These are phyloP conservation scores for Termitomyces sp. DNA, from an alignment of 768 basidiomycete species.

Conservation along the genomic window DNA sequence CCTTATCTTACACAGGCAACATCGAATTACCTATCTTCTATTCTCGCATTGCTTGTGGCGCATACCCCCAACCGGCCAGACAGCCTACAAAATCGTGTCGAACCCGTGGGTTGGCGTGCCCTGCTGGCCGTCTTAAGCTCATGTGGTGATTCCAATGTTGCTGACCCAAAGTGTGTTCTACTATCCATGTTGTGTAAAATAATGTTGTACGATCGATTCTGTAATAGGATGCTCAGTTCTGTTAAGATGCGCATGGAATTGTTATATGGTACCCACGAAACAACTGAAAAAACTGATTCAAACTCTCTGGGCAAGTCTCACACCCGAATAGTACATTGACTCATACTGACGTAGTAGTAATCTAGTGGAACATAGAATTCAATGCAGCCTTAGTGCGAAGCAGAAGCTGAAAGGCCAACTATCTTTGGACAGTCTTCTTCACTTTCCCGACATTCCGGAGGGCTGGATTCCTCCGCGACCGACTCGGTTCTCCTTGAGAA, in stretches of 20 bases:
- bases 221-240: constrained; percentile 15
- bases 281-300: background rate
- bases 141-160: constrained; percentile 26
- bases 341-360: constrained; percentile 4
- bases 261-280: background rate
- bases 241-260: constrained; percentile 17
- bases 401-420: constrained; percentile 6
- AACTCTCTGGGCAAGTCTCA: constrained; percentile 10
- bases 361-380: constrained; percentile 8
- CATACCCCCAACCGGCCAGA: constrained; percentile 50
- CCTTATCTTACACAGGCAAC: constrained; percentile 36
- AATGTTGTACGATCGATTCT: background rate
- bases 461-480: background rate
- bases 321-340: background rate
- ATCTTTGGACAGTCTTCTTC: constrained; percentile 5
- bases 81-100: constrained; percentile 60
- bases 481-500: background rate
- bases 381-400: constrained; percentile 6
- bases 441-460: constrained; percentile 1
- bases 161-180: constrained; percentile 31
- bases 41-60: constrained; percentile 49
- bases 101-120: constrained; percentile 56
- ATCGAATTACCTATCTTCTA: constrained; percentile 39
- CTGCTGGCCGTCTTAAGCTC: constrained; percentile 50
- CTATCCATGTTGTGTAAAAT: background rate